A percentile compares a stretch with the other conserved stretches of the same genome.
These are phyloP conservation scores for Phytopythium sindhum DNA, from an alignment of 352 stramenopile genomes.

Conservation along the genomic window DNA sequence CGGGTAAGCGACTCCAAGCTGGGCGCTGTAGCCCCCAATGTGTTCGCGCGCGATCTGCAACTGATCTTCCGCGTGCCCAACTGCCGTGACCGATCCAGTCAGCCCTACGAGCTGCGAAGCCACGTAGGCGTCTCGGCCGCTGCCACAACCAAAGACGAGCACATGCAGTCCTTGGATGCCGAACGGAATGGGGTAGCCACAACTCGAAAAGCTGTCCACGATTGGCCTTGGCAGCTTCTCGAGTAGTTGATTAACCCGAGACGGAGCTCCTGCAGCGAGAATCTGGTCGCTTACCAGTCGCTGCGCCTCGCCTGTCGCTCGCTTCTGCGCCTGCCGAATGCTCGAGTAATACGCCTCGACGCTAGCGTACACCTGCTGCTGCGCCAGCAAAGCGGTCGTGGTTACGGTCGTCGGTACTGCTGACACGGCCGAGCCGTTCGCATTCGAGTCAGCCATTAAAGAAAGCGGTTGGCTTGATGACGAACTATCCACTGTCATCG, in stretches of 20 bases:
- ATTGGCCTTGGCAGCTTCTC: conserved; percentile 66
- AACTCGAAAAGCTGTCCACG: conserved; percentile 75
- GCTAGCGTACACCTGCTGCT: background rate
- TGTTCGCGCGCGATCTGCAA: conserved; percentile 68
- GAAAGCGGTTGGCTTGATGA: background rate
- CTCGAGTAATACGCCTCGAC: background rate
- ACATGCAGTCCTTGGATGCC: conserved; percentile 57
- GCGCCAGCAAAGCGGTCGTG: background rate
- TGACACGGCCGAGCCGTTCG: background rate
- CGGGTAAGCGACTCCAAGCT: conserved; percentile 64
- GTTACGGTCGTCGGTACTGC: background rate
- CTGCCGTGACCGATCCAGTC: conserved; percentile 75
- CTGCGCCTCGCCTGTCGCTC: background rate
- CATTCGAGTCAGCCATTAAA: background rate
- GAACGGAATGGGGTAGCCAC: conserved; percentile 72
- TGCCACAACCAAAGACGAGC: conserved; percentile 87
- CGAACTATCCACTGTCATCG: background rate
- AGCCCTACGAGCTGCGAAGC: conserved; percentile 75
- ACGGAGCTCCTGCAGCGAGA: background rate
- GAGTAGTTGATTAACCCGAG: conserved; percentile 47
- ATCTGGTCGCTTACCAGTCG: background rate
- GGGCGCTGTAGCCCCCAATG: conserved; percentile 65
- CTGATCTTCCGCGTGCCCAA: conserved; percentile 91
- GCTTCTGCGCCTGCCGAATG: background rate
- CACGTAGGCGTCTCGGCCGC: conserved; percentile 88